Evolutionary conservation across 202 grass and related monocot species (phyloP).

Genomic region (Digitaria exilis): DNA sequence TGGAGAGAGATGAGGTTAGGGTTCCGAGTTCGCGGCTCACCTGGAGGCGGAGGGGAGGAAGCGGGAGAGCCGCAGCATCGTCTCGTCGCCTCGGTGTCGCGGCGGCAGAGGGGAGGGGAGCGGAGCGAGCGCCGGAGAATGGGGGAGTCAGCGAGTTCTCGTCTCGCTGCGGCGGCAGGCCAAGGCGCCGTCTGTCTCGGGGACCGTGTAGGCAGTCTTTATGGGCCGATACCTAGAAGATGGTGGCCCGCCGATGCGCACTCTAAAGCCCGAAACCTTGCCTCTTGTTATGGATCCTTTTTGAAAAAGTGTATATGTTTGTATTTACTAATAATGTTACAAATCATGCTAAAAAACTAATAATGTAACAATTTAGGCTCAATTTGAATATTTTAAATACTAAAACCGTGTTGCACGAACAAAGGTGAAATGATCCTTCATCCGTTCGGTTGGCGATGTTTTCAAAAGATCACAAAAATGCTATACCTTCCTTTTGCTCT

Average conservation of each 20-base stretch:
- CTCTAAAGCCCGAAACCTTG: neutral
- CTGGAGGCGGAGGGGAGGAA: conserved; percentile 57
- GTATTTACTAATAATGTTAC: too few species aligned
- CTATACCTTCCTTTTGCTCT: neutral
- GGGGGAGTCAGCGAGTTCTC: neutral
- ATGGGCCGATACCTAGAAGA: neutral
- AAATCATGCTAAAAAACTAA: too few species aligned
- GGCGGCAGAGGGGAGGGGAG: neutral
- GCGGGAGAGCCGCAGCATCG: conserved; percentile 53
- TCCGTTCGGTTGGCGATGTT: too few species aligned
- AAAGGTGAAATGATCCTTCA: neutral
- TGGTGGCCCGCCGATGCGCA: conserved; percentile 10
- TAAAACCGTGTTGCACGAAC: neutral
- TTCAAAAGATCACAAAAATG: neutral
- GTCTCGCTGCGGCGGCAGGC: conserved; percentile 5
- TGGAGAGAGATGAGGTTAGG: neutral
- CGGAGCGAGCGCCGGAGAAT: neutral
- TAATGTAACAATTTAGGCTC: too few species aligned
- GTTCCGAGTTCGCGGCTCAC: conserved; percentile 34
- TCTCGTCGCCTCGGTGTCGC: conserved; percentile 25
- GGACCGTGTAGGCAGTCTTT: neutral
- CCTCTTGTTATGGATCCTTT: neutral
- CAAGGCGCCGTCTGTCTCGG: conserved; percentile 38
- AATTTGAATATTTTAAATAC: neutral
- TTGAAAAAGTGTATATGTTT: neutral